Percentiles rank a stretch among this genome's conserved stretches.
phyloP scores from a whole-genome alignment of 768 basidiomycete species.

The Lyophyllum semitale region DNA sequence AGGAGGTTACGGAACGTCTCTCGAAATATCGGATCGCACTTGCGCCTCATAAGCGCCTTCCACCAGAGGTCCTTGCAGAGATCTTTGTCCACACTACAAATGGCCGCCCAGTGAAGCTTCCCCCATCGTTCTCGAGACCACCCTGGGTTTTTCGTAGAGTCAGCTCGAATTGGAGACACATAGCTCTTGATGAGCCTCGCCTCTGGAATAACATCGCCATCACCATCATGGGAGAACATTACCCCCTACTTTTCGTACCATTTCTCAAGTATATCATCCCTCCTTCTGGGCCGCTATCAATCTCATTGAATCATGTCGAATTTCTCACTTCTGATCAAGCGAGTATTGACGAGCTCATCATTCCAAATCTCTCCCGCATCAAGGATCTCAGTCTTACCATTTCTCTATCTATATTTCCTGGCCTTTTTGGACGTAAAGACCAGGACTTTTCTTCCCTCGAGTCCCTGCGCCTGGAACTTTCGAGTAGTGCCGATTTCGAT shows the following conservation, averaged over 20 bases:
- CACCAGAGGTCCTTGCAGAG: not conserved
- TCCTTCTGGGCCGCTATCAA: not conserved
- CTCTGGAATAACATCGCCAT: not conserved
- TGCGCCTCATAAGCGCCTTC: not conserved
- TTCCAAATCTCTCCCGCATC: not conserved
- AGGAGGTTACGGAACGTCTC: not conserved
- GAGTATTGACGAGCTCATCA: not conserved
- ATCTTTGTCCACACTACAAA: not conserved
- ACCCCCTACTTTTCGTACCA: not conserved
- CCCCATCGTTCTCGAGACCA: not conserved
- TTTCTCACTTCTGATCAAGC: not conserved
- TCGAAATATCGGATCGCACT: not conserved
- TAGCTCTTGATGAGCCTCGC: not conserved
- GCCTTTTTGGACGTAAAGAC: not conserved
- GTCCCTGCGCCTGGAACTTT: not conserved
- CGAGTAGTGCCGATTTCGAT: not conserved
- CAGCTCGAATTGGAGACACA: not conserved
- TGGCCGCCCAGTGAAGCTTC: not conserved
- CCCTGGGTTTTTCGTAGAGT: not conserved
- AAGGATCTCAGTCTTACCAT: not conserved
- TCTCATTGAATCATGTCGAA: not conserved
- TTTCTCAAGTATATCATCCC: not conserved
- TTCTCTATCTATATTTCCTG: not conserved
- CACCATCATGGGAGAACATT: no score
- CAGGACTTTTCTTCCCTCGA: not conserved